Evolutionary conservation across 1,139 yeast species (phyloP).

Genomic region (Debaryomycetaceae sp.): DNA sequence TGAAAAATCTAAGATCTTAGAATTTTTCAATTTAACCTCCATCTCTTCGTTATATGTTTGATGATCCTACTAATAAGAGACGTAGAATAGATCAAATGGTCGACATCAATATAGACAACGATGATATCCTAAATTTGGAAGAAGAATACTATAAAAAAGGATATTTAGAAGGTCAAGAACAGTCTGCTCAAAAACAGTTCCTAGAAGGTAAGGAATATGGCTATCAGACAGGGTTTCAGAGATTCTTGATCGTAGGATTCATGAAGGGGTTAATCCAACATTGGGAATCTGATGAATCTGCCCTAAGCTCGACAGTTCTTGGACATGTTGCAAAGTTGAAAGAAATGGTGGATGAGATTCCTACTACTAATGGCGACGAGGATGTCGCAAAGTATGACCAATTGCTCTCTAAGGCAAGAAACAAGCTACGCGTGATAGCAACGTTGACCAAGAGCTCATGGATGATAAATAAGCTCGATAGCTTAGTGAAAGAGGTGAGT

Average conservation of each 20-base stretch:
- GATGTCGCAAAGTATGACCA: slow-evolving; percentile 50
- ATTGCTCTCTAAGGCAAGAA: slow-evolving; percentile 43
- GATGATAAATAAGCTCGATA: slow-evolving; percentile 33
- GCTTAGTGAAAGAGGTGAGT: slow-evolving; percentile 33
- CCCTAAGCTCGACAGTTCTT: slow-evolving; percentile 12
- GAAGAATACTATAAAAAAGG: slow-evolving; percentile 63
- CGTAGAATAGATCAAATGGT: slow-evolving; percentile 5
- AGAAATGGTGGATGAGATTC: slow-evolving; percentile 21
- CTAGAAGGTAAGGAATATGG: slow-evolving; percentile 78
- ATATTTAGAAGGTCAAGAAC: slow-evolving; percentile 49
- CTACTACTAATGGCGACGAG: slow-evolving; percentile 39
- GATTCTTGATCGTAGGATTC: slow-evolving; percentile 63
- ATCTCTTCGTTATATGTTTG: slow-evolving; percentile 1
- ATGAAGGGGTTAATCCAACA: slow-evolving; percentile 50
- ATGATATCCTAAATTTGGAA: slow-evolving; percentile 51
- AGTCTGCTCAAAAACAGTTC: slow-evolving; percentile 38
- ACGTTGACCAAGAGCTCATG: slow-evolving; percentile 32
- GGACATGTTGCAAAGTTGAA: slow-evolving; percentile 29
- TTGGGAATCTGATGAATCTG: slow-evolving; percentile 22
- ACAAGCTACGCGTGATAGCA: slow-evolving; percentile 49
- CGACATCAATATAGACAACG: slow-evolving; percentile 33
- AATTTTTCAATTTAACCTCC: neutral
- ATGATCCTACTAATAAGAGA: neutral
- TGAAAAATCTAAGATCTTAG: neutral
- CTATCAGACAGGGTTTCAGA: slow-evolving; percentile 73